Base-by-base conservation (phyloP, 306 rosid species). In the Rosa persica region DNA sequence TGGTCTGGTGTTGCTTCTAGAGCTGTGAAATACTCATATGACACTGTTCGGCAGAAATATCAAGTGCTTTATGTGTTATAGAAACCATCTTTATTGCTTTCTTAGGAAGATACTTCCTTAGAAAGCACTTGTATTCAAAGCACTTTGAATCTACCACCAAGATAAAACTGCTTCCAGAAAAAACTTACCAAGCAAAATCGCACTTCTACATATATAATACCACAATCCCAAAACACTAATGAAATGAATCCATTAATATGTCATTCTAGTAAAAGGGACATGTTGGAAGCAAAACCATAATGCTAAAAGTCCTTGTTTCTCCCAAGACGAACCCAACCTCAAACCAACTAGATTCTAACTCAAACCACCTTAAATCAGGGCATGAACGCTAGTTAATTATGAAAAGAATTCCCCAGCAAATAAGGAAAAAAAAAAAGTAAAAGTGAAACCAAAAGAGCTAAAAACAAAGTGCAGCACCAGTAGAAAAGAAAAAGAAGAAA, bases 301-400 rank as follows among this genome's bases (percentile, higher is more conserved):
- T 15, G 54, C 54, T 48, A 4, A 20, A 4, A 48, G 54, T 48
- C 20, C n/a, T 52, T 19, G 10, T 20, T 52, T 58, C 36, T 58
- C 66, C 75, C 61, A 72, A 34, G 65, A 73, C 15, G 17, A 74
- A 34, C 77, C 68, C 42, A 40, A 55, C 52, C 40, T 73, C 39
- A 57, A 74, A 74, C 68, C 40, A 57, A 40, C 17, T 12, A 20
- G 12, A 73, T 52, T 66, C 47, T 3, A 19, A n/a, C 13, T 38
- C 3, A 17, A 38, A 23, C 52, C 54, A 16, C 70, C 78, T 4
- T 75, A 43, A 43, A 25, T 60, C 30, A 16, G 20, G 57, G 58
- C 30, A 60, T 42, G 77, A 55, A 74, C n/a, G n/a, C 52, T 38
- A 55, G 52, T 22, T 65, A 22, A 73, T 38, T 30, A 51, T 3